Base-by-base conservation (phyloP, 1,284 basidiomycete species). In the Irpex lacteus region DNA sequence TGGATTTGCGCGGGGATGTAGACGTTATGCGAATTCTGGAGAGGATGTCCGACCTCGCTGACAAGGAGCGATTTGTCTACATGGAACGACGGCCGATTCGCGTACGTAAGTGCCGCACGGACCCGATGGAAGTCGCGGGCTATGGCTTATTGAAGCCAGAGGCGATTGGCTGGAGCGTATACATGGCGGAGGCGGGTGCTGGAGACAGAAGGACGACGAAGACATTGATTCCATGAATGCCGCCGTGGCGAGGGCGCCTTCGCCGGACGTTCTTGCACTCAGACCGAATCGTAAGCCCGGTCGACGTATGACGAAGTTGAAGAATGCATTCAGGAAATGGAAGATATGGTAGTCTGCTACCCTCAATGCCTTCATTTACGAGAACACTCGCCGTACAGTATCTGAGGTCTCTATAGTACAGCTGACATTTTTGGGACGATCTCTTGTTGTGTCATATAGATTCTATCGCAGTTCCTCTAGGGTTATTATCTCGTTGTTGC, bases 1-100 rank as follows among this genome's bases (percentile, higher is more conserved):
- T 72, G 66, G 74, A 72, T 53, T 66, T 70, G 18, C 70, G 70
- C 36, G 68, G 70, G 21, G 69, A 73, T 34, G 60, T 67, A 13
- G 70, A 73, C 26, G 71, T 72, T 64, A 72, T 71, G 65, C 68
- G 70, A 5, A 61, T 73, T 36, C 63, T 74, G 36, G 68, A 70
- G 13, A 69, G 69, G 60, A 68, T 73, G 65, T 69, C 69, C 55
- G 63, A 63, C 44, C 65, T 65, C 52, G 66, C 70, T 38, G 61
- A 66, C 50, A 66, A 62, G 50, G 57, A 64, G 15, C 67, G 68
- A 6, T 70, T 72, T 60, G 57, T 66, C 3, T 69, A 68, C 61
- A 19, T 68, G 21, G 65, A 65, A 26, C 50, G 59, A 15, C 55
- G 62, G 13, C 58, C 59, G 59, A 65, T 61, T 66, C 66, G 55